phyloP scores from a whole-genome alignment of 345 rosid species.

The Cardamine chenopodiifolia region DNA sequence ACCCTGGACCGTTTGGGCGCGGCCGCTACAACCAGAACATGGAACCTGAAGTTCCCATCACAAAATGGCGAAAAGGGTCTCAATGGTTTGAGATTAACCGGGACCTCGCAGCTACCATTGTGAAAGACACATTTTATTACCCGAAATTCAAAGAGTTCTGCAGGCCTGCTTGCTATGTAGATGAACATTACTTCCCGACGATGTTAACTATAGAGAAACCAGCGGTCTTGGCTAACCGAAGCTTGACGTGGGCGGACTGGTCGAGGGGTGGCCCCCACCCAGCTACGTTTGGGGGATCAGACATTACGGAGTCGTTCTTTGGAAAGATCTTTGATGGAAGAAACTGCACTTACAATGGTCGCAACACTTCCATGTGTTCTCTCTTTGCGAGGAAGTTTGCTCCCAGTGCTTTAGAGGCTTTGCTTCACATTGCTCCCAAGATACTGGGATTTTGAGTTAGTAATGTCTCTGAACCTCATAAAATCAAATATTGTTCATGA shows the following conservation, averaged over 20 bases:
- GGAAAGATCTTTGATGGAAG: conserved; percentile 45
- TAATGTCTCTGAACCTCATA: conserved; percentile 2
- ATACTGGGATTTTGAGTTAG: conserved; percentile 50
- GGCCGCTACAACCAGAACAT: conserved; percentile 79
- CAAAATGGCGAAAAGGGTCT: conserved; percentile 90
- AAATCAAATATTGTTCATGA: conserved; percentile 11
- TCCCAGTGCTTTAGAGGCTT: conserved; percentile 73
- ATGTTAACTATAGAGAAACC: conserved; percentile 81
- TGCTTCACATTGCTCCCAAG: conserved; percentile 55
- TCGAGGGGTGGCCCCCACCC: conserved; percentile 96
- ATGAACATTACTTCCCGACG: conserved; percentile 95
- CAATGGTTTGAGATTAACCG: conserved; percentile 95
- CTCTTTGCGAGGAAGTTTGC: conserved; percentile 87
- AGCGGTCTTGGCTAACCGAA: conserved; percentile 70
- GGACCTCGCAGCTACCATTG: conserved; percentile 65
- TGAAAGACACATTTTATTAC: conserved; percentile 67
- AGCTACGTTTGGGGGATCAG: conserved; percentile 77
- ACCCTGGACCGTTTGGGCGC: conserved; percentile 82
- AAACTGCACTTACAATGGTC: conserved; percentile 64
- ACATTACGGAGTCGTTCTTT: conserved; percentile 71
- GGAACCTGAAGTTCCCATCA: conserved; percentile 76
- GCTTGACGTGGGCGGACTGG: conserved; percentile 97
- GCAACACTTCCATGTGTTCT: conserved; percentile 51
- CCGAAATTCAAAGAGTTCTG: conserved; percentile 74
- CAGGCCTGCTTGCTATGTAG: conserved; percentile 86